These are phyloP conservation scores for Henckelia pumila DNA, from an alignment of 257 asterid species.

Conservation along the genomic window DNA sequence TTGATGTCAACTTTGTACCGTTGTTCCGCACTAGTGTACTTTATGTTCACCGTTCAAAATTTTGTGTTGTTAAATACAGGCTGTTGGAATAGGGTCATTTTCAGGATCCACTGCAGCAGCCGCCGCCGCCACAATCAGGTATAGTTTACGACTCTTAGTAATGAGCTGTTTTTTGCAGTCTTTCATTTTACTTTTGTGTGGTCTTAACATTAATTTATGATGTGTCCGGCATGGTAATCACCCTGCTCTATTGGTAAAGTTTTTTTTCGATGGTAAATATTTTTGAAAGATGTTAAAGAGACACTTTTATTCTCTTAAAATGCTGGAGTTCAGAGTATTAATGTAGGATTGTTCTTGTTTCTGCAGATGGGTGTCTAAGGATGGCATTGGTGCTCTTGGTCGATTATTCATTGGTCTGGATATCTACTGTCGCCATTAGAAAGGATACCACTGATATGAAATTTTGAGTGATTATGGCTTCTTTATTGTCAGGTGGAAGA, in stretches of 20 bases:
- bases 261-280: neutral
- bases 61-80: conserved; percentile 47
- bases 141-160: conserved; percentile 20
- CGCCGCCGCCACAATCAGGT: conserved; percentile 97
- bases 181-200: neutral
- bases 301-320: conserved; percentile 15
- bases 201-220: neutral
- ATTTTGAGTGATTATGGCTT: conserved; percentile 24
- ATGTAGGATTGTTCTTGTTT: conserved; percentile 23
- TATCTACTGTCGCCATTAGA: conserved; percentile 25
- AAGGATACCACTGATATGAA: conserved; percentile 15
- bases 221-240: neutral
- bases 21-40: neutral
- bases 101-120: conserved; percentile 94
- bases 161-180: conserved; percentile 6
- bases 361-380: conserved; percentile 95
- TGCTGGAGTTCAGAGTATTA: conserved; percentile 4
- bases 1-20: neutral
- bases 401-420: conserved; percentile 81
- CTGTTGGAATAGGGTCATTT: conserved; percentile 91
- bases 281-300: conserved; percentile 18
- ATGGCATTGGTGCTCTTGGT: conserved; percentile 97
- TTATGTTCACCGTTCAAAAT: conserved; percentile 28
- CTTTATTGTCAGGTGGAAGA: conserved; percentile 72
- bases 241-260: neutral